Conservation (phyloP, 2,329 filamentous ascomycete genomes). For the Massarina eburnea region DNA sequence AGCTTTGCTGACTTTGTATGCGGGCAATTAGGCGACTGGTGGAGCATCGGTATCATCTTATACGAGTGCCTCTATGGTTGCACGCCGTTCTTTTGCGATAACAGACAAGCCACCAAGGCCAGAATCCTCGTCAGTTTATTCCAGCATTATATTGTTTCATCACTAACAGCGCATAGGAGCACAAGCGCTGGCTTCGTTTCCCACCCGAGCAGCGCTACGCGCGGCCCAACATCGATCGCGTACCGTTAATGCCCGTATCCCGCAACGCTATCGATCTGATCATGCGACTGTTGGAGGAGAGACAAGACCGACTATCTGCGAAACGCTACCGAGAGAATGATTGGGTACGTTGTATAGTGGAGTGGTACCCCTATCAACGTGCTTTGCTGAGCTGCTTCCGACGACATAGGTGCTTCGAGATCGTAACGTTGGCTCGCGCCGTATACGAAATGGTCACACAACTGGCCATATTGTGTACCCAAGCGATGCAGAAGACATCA, state of each 20-base stretch:
- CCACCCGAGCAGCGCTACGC: constrained; percentile 59
- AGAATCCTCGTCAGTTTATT: constrained; percentile 67
- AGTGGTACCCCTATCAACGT: too few relatives aligned
- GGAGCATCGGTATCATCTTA: constrained; percentile 92
- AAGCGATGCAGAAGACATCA: constrained; percentile 87
- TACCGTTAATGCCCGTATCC: constrained; percentile 57
- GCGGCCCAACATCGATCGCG: constrained; percentile 52
- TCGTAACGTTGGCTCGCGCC: constrained; percentile 25
- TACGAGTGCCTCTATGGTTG: constrained; percentile 93
- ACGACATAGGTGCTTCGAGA: constrained; percentile 24
- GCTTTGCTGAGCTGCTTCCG: too few relatives aligned
- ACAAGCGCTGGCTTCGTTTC: constrained; percentile 70
- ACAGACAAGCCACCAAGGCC: constrained; percentile 79
- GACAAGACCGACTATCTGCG: constrained; percentile 74
- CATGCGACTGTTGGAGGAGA: constrained; percentile 69
- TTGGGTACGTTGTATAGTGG: too few relatives aligned
- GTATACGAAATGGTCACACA: constrained; percentile 36
- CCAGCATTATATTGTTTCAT: background rate
- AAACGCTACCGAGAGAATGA: constrained; percentile 73
- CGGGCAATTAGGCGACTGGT: too few relatives aligned
- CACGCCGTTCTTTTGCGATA: constrained; percentile 84
- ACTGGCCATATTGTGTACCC: constrained; percentile 71
- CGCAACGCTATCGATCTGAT: constrained; percentile 77
- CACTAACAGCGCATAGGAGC: constrained; percentile 57
- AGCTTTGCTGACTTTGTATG: too few relatives aligned